Evolutionary conservation across 1,139 yeast species (phyloP).

Genomic region (Candida glucosophila): DNA sequence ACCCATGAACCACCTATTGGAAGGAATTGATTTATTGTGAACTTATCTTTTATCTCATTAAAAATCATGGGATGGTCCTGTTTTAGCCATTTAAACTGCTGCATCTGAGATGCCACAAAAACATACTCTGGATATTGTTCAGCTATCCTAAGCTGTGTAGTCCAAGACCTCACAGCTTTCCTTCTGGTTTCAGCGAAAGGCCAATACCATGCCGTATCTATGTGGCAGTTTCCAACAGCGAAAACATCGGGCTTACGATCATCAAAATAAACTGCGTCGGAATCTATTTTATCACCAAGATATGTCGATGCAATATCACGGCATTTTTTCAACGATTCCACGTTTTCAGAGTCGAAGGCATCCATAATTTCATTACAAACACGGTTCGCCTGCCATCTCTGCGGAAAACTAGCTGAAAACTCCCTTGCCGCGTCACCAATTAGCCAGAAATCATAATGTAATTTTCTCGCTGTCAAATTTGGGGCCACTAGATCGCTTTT

Average conservation of each 20-base stretch:
- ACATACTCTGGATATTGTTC: conserved; percentile 87
- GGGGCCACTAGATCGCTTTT: conserved; percentile 78
- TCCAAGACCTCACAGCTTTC: conserved; percentile 91
- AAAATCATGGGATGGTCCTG: conserved; percentile 79
- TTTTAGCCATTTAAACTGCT: conserved; percentile 87
- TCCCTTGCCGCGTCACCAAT: conserved; percentile 89
- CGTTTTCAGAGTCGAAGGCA: conserved; percentile 56
- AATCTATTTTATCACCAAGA: conserved; percentile 58
- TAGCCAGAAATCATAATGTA: conserved; percentile 78
- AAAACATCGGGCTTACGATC: conserved; percentile 41
- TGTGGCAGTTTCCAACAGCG: conserved; percentile 92
- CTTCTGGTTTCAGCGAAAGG: conserved; percentile 94
- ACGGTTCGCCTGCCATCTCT: conserved; percentile 75
- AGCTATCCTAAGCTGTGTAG: conserved; percentile 78
- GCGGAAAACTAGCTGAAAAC: conserved; percentile 65
- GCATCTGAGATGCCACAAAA: conserved; percentile 93
- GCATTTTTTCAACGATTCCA: conserved; percentile 44
- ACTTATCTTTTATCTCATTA: conserved; percentile 53
- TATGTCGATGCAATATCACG: conserved; percentile 57
- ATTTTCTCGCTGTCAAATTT: conserved; percentile 68
- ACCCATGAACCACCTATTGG: conserved; percentile 98
- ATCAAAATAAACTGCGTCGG: conserved; percentile 49
- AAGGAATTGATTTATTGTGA: conserved; percentile 64
- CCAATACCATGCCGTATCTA: conserved; percentile 98
- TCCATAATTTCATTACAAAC: conserved; percentile 77